Base-by-base conservation (phyloP, 768 basidiomycete genomes). In the Amanita pseudoporphyria region DNA sequence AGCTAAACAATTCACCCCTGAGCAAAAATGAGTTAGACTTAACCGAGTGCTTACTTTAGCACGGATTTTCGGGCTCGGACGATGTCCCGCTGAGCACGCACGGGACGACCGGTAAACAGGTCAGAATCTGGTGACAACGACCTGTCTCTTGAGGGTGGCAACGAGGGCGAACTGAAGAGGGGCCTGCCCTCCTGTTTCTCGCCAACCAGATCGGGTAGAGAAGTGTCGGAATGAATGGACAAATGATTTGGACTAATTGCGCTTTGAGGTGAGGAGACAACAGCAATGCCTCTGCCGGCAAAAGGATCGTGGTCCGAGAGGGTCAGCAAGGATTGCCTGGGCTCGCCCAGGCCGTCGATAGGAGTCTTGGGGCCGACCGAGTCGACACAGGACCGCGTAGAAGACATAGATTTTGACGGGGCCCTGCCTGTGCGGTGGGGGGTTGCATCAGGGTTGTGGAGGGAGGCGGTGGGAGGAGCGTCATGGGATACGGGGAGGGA, bases 241-340 rank as follows among this genome's bases (percentile, higher is more conserved):
- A 77, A 65, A 49, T 72, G 71, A 58, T 67, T 74, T 18, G 67
- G 70, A 55, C 76, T 75, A 38, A 62, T 56, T 53, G 67, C 65
- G 63, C 60, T 63, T 59, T 59, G 72, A 48, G 60, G 67, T 53
- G 68, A 54, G 19, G 56, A 46, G 38, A 73, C 54, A 19, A 74
- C 60, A 31, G 48, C 26, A 16, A 76, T 67, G 37, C 69, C 68
- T 38, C 70, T 69, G 16, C 75, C 70, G 22, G 78, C 79, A 57
- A 84, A 84, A 5, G 82, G 82, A 65, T 84, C 82, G 6, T 67
- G 52, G 56, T 84, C 83, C 9, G 79, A 77, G 19, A 81, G 68
- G 3, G 81, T 81, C 47, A 84, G 59, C 49, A 84, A 64, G 2
- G 83, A 83, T 35, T 74, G 71, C 36, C 74, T 68, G 33, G 56